Evolutionary conservation across 108 stramenopile species (phyloP), one percentile per base, ranked within the genome.

Genomic region (Ochromonas danica): DNA sequence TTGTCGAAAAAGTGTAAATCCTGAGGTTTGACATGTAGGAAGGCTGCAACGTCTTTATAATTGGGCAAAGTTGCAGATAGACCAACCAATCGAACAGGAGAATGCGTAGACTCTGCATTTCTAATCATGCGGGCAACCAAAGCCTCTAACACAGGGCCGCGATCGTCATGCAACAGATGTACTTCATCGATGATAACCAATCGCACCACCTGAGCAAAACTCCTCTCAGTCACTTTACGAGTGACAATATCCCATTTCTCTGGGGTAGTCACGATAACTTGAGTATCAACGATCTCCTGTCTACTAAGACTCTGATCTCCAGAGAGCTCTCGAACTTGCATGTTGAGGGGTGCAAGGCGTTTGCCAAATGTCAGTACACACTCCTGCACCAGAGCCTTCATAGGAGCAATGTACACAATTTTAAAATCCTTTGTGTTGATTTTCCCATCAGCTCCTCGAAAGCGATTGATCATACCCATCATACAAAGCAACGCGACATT

Each of bases 161-260:
- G 94, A 57, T 94, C 94, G 80, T 99, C 97, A 81, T 98, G 97
- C 45, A 99, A 88, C 31, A 99, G 90, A 82, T 99, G 98, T 22
- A 61, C 95, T 88, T 99, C 98, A 85, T 99, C 98, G 51, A 99
- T 91, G 85, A 99, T 98, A 25, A 99, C 88, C 27, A 98, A 88
- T 42, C 93, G 93, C 35, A 99, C 94, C 40, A 99, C 89, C 84
- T 97, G 97, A 3, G 96, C 96, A 84, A 92, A 99, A 14, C 96
- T 91, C 43, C 98, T 87, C 39, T 97, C 98, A 61, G 97, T 97
- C 27, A 94, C 96, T 83, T 99, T 97, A n/a, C 98, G 91, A 28
- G 97, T 98, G 57, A 98, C 93, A 83, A 99, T 95, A 81, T 99
- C 98, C 96, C 96, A 99, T 85, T 99, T 99, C 79, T 99, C 98